Percentiles rank a stretch among this genome's conserved stretches.
phyloP scores from a whole-genome alignment of 1,284 basidiomycete genomes.

The Mycena sp. region DNA sequence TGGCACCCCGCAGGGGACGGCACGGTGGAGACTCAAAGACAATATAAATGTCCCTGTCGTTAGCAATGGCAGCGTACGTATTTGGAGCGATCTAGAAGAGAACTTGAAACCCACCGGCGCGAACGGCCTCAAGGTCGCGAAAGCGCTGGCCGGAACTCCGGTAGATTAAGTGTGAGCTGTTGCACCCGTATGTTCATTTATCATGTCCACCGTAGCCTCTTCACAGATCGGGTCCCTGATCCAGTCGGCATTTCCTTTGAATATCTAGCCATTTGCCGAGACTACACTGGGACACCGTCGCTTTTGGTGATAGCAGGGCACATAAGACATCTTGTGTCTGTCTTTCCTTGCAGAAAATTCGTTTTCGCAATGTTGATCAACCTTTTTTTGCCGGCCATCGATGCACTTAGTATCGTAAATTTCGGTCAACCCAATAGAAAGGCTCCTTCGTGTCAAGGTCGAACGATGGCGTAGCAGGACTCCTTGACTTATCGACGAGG shows the following conservation, averaged over 20 bases:
- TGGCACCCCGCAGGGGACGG: constrained; percentile 72
- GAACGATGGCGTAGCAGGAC: constrained; percentile 60
- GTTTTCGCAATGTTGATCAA: background rate
- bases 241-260: constrained; percentile 72
- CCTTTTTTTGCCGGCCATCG: constrained; percentile 51
- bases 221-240: constrained; percentile 62
- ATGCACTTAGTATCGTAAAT: constrained; percentile 66
- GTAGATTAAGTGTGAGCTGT: constrained; percentile 49
- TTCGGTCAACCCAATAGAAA: constrained; percentile 63
- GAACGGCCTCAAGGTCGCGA: constrained; percentile 83
- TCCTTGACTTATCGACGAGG: constrained; percentile 12
- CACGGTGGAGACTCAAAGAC: constrained; percentile 68
- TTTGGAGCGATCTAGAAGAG: constrained; percentile 62
- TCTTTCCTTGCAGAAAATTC: background rate
- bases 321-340: constrained; percentile 65
- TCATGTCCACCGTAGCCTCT: constrained; percentile 55
- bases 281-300: constrained; percentile 58
- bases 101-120: constrained; percentile 71
- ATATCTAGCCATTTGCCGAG: constrained; percentile 67
- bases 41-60: constrained; percentile 66
- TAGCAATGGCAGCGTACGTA: constrained; percentile 82
- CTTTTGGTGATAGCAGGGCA: constrained; percentile 65
- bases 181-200: constrained; percentile 15
- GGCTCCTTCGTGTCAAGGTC: constrained; percentile 57
- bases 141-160: constrained; percentile 78